Conservation (phyloP, 2,329 filamentous ascomycete species). For the Colletotrichum sp. region DNA sequence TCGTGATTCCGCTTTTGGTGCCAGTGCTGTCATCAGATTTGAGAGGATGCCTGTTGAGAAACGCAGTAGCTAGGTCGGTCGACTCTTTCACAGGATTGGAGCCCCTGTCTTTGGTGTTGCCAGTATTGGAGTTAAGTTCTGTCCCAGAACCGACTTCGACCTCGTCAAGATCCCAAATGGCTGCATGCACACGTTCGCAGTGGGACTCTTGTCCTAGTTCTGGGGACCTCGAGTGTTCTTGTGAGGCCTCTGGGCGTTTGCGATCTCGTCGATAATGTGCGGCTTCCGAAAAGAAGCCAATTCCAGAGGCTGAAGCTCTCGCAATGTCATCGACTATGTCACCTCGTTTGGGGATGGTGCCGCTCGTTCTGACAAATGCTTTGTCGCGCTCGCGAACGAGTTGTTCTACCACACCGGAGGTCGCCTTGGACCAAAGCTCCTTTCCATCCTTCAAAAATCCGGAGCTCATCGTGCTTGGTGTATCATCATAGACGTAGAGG, state of each 20-base stretch:
- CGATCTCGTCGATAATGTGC: slow-evolving; percentile 23
- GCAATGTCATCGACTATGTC: slow-evolving; percentile 18
- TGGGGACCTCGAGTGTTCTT: background rate
- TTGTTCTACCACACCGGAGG: background rate
- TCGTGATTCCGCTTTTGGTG: slow-evolving; percentile 29
- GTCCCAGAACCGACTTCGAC: background rate
- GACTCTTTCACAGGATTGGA: background rate
- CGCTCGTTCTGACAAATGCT: background rate
- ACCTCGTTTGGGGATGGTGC: background rate
- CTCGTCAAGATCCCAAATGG: background rate
- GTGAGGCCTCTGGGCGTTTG: background rate
- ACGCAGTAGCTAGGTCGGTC: background rate
- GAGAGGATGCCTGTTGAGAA: background rate
- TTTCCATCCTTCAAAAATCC: background rate
- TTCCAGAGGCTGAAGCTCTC: slow-evolving; percentile 17
- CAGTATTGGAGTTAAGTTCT: background rate
- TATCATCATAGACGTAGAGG: background rate
- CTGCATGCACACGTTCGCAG: background rate
- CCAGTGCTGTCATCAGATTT: accelerated
- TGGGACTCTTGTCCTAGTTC: background rate
- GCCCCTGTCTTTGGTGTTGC: background rate
- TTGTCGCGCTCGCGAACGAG: background rate
- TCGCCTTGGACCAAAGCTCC: background rate
- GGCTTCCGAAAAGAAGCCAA: slow-evolving; percentile 24
- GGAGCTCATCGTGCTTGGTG: background rate